Evolutionary conservation across 176 grass and related monocot genomes (phyloP).

Genomic region (Stipa capillata): DNA sequence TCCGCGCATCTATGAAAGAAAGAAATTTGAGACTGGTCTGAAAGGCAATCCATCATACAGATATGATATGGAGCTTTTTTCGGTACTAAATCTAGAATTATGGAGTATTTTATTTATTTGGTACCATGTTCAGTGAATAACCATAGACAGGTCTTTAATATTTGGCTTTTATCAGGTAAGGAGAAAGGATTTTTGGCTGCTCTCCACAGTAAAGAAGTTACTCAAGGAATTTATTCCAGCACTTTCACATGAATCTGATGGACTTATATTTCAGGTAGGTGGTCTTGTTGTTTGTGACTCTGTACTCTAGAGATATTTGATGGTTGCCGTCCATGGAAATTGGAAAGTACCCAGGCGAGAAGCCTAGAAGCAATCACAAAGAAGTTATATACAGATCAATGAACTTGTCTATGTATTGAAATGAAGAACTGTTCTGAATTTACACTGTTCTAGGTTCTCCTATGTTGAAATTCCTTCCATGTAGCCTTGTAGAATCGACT

Average conservation of each 20-base stretch:
- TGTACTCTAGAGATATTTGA: too few relatives aligned
- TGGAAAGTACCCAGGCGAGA: not conserved
- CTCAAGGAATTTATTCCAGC: conserved; percentile 85
- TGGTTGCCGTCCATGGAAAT: not conserved
- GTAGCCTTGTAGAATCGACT: too few relatives aligned
- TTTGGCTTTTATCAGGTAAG: conserved; percentile 52
- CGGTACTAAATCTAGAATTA: conserved; percentile 47
- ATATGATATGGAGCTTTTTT: conserved; percentile 99
- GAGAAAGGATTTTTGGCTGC: conserved; percentile 96
- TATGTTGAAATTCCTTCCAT: too few relatives aligned
- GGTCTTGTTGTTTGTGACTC: not conserved
- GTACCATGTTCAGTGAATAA: not conserved
- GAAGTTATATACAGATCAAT: not conserved
- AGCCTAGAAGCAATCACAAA: not conserved
- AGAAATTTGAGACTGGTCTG: conserved; percentile 67
- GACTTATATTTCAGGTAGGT: conserved; percentile 98
- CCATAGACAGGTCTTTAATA: not conserved
- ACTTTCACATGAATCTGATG: conserved; percentile 96
- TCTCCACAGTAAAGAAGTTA: conserved; percentile 76
- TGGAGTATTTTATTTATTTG: not conserved
- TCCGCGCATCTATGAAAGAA: conserved; percentile 71
- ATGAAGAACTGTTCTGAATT: not conserved
- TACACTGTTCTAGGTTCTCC: not conserved
- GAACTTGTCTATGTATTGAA: not conserved
- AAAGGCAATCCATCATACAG: conserved; percentile 77